Conservation (phyloP, 179 eudicot species). For the Beta corolliflora region DNA sequence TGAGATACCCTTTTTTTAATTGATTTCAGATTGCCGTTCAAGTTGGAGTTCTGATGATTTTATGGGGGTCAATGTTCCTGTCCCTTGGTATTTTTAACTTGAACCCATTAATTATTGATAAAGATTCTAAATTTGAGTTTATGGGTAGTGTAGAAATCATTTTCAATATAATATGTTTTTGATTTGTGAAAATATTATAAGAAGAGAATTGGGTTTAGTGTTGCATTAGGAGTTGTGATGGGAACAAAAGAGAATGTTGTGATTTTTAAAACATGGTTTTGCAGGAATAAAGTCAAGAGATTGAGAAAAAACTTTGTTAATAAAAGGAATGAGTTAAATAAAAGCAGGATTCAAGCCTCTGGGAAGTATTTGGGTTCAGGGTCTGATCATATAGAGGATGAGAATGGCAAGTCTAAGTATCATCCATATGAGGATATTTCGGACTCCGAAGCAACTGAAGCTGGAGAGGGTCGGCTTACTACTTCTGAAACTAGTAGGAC, state of each 20-base stretch:
- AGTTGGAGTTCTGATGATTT: constrained; percentile 38
- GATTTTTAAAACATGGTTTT: constrained; percentile 7
- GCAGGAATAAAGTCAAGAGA: constrained; percentile 55
- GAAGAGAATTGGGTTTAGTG: background rate
- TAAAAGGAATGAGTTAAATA: constrained; percentile 38
- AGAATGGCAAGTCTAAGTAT: constrained; percentile 57
- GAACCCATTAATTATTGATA: background rate
- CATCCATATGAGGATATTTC: constrained; percentile 85
- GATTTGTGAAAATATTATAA: background rate
- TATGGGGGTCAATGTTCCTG: constrained; percentile 28
- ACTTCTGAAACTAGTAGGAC: constrained; percentile 81
- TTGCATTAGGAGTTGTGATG: constrained; percentile 1
- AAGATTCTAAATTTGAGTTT: background rate
- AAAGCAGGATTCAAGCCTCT: constrained; percentile 52
- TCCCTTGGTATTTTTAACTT: constrained; percentile 41
- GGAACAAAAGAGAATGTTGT: background rate
- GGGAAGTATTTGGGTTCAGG: constrained; percentile 52
- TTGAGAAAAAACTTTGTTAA: constrained; percentile 37
- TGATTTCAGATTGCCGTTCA: constrained; percentile 42
- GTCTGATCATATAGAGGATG: constrained; percentile 56
- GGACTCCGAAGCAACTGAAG: constrained; percentile 47
- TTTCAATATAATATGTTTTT: background rate
- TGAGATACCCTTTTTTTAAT: constrained; percentile 4
- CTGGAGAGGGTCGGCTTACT: constrained; percentile 58
- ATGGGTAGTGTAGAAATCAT: background rate